Evolutionary conservation across 2,329 filamentous ascomycete genomes (phyloP), one percentile per base, ranked within the genome.

Genomic region (Monilinia polystroma): DNA sequence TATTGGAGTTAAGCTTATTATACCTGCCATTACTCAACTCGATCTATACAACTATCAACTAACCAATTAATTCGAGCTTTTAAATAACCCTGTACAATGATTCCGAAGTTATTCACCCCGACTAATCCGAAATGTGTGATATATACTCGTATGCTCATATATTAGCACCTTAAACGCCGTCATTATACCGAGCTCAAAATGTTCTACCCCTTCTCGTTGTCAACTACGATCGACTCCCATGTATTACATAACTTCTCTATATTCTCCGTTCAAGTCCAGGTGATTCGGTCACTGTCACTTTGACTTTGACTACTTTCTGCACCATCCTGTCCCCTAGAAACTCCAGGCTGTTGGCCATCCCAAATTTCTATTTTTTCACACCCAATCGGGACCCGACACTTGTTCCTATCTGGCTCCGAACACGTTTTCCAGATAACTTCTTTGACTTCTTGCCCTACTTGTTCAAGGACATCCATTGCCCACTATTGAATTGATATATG

Each of bases 381-480:
- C 1, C 74, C 75, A 7, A 35, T 63, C 2, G 75, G 75, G 2
- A 72, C 58, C 43, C 74, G 68, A 3, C 72, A 71, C 41, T 63
- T 70, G 43, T 73, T 72, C 57, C 74, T 71, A 51, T 71, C 72
- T 66, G 70, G 60, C n/a, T 53, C 23, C 16, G 47, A 62, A 79
- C 87, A 81, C 1, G 92, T 96, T 77, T 88, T 88, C 93, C 93
- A 97, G 16, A 97, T 78, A 18, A 96, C 89, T 73, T 94, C 89
- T 41, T 87, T 84, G 0, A 97, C 81, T 79, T 96, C 93, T 66
- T 81, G 83, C 6, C 93, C 95, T 0, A 97, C 91, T 76, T 94
- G 86, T 58, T 94, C 88, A 20, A 93, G 86, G 0, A 88, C 87
- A 75, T 97, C 93, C 82, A 97, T 92, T 0, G 93, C 93, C 94